A percentile compares a stretch with the other conserved stretches of the same genome.
Conservation (phyloP, 2,329 filamentous ascomycete genomes). For the Fusarium sarcochroum region DNA sequence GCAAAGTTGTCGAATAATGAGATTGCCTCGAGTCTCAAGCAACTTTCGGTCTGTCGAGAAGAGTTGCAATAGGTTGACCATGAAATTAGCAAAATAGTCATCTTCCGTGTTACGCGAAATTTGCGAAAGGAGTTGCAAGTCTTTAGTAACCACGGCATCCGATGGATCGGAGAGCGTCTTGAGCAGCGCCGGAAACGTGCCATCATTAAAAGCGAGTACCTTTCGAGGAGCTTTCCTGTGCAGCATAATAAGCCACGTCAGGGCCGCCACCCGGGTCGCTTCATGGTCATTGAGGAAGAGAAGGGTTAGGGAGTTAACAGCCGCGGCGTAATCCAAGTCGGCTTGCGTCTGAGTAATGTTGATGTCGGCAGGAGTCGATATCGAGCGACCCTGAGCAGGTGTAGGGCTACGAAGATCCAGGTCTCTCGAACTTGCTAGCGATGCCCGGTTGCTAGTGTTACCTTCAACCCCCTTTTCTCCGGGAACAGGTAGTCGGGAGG, state of each 20-base stretch:
- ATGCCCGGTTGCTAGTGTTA: conserved; percentile 64
- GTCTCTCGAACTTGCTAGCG: conserved; percentile 67
- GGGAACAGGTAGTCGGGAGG: conserved; percentile 60
- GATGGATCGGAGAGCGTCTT: conserved; percentile 97
- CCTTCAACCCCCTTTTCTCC: conserved; percentile 62
- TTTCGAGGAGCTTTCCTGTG: conserved; percentile 95
- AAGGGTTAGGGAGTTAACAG: conserved; percentile 91
- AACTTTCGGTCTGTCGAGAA: conserved; percentile 95
- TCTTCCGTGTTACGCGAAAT: conserved; percentile 98
- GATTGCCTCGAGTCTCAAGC: conserved; percentile 91
- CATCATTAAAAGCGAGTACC: conserved; percentile 95
- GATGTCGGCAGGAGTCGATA: conserved; percentile 62
- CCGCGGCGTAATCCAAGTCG: conserved; percentile 95
- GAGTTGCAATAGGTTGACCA: conserved; percentile 94
- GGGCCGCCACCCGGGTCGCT: conserved; percentile 90
- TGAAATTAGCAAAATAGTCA: conserved; percentile 97
- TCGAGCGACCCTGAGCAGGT: conserved; percentile 63
- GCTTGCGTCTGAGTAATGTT: conserved; percentile 64
- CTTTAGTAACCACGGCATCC: conserved; percentile 94
- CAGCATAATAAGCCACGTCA: conserved; percentile 98
- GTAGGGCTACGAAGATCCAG: conserved; percentile 67
- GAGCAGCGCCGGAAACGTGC: conserved; percentile 93
- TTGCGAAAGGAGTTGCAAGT: conserved; percentile 92
- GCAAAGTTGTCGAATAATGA: conserved; percentile 96
- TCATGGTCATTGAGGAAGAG: conserved; percentile 98